Conservation (phyloP, 2,329 filamentous ascomycete species). For the Arthrobotrys megalospora region DNA sequence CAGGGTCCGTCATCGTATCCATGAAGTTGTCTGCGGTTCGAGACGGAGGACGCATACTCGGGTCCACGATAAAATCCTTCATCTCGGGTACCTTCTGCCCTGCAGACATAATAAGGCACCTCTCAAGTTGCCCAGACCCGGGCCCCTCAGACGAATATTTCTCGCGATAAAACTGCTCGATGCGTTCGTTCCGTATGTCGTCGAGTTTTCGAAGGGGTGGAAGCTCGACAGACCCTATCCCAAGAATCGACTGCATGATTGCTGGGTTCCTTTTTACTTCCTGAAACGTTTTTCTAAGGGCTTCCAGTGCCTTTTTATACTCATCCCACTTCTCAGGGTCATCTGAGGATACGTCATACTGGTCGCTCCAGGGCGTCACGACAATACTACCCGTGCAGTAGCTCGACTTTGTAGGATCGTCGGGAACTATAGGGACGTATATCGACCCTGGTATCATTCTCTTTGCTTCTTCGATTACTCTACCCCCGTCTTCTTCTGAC, state of each 20-base stretch:
- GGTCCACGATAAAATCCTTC: background rate
- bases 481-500: background rate
- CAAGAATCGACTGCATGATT: background rate
- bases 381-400: conserved; percentile 44
- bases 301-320: conserved; percentile 19
- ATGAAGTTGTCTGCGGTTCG: too few species aligned
- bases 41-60: background rate
- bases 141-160: background rate
- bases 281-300: background rate
- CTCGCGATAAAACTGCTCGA: background rate
- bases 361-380: conserved; percentile 24
- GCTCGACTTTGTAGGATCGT: conserved; percentile 23
- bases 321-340: conserved; percentile 14
- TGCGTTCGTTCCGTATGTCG: background rate
- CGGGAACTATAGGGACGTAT: conserved; percentile 28
- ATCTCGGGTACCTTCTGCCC: conserved; percentile 5
- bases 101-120: background rate
- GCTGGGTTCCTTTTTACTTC: conserved; percentile 12
- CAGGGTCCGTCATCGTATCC: background rate
- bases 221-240: background rate
- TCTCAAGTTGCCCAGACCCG: background rate
- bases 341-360: conserved; percentile 35
- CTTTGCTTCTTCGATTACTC: background rate
- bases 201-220: background rate
- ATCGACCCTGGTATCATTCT: conserved; percentile 45